phyloP scores from a whole-genome alignment of 169 alveolate genomes.

The Ichthyophthirius multifiliis region DNA sequence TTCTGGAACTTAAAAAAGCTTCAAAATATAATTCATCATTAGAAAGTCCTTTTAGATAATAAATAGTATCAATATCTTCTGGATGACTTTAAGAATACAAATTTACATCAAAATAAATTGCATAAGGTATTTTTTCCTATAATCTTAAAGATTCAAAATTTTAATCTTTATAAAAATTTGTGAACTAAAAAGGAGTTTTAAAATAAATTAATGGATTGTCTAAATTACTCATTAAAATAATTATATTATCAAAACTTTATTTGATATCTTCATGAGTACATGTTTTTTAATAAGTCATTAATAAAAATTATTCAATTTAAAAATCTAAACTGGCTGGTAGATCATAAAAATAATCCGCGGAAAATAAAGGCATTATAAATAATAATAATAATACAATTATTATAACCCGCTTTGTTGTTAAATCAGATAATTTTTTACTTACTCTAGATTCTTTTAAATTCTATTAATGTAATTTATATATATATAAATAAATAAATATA shows the following conservation, averaged over 20 bases:
- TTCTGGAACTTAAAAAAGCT: conserved; percentile 20
- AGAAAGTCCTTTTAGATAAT: background rate
- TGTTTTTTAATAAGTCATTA: background rate
- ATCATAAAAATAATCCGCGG: conserved; percentile 42
- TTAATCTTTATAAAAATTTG: background rate
- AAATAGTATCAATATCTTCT: too few relatives aligned
- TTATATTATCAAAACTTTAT: background rate
- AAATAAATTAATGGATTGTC: background rate
- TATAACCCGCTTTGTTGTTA: conserved; percentile 64
- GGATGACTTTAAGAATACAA: background rate
- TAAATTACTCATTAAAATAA: too few relatives aligned
- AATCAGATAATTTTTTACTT: conserved; percentile 62
- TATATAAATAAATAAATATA: background rate
- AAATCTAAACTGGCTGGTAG: background rate
- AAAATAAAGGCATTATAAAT: conserved; percentile 60
- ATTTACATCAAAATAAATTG: background rate
- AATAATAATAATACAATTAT: conserved; percentile 59
- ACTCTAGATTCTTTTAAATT: conserved; percentile 57
- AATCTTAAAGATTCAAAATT: background rate
- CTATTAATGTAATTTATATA: background rate
- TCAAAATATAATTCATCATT: background rate
- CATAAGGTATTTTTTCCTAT: background rate
- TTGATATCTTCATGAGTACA: background rate
- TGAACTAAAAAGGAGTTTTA: background rate
- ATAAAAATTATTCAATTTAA: background rate